Conservation (phyloP, 164 flowering plant species). For the Berberis thunbergii region DNA sequence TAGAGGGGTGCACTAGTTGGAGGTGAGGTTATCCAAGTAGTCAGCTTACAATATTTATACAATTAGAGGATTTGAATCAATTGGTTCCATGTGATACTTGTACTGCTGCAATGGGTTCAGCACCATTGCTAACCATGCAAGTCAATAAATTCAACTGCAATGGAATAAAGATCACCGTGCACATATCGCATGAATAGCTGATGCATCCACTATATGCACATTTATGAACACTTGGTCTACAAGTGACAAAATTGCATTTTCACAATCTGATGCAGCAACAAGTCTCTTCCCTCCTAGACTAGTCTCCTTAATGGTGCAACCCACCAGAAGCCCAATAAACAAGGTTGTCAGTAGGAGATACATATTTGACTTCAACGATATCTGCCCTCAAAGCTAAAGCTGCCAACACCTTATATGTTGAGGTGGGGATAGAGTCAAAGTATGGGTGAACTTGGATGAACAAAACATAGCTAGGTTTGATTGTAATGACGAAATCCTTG, state of each 20-base stretch:
- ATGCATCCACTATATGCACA: constrained; percentile 5
- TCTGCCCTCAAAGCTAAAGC: constrained; percentile 20
- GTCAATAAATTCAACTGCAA: constrained; percentile 22
- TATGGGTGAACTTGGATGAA: constrained; percentile 5
- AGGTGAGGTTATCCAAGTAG: constrained; percentile 1
- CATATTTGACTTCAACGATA: constrained; percentile 30
- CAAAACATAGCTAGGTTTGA: constrained; percentile 4
- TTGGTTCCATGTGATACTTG: neutral
- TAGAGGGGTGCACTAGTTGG: neutral
- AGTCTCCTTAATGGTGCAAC: neutral
- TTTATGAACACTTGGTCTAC: constrained; percentile 24
- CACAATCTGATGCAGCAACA: neutral
- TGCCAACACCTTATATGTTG: neutral
- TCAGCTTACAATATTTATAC: neutral
- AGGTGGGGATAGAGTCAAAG: constrained; percentile 1
- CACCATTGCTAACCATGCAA: constrained; percentile 12
- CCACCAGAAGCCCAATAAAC: neutral
- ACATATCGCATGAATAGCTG: constrained; percentile 18
- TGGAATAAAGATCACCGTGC: constrained; percentile 18
- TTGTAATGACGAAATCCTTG: constrained; percentile 1
- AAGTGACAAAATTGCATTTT: neutral
- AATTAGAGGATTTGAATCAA: neutral
- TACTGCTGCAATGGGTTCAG: neutral
- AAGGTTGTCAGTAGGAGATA: constrained; percentile 26
- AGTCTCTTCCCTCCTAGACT: constrained; percentile 9